Evolutionary conservation across 352 stramenopile species (phyloP).

Genomic region (Pythium dissimile): DNA sequence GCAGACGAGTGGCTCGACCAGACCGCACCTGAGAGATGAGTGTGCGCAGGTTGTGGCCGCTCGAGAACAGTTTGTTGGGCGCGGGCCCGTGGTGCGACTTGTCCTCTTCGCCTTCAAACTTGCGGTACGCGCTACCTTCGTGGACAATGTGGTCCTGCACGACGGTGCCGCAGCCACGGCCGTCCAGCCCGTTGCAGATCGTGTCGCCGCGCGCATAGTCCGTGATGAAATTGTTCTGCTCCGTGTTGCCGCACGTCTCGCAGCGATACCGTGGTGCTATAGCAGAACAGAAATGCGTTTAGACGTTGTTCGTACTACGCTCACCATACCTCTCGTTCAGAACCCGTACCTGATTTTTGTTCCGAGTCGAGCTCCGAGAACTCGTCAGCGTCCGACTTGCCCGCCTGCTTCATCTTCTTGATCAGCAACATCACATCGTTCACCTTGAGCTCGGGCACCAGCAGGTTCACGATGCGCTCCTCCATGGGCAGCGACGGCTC

Average conservation of each 20-base stretch:
- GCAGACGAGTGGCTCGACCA: background rate
- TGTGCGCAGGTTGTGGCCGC: constrained; percentile 94
- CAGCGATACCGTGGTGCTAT: constrained; percentile 76
- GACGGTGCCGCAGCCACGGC: constrained; percentile 91
- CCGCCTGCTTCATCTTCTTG: constrained; percentile 87
- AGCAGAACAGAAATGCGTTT: background rate
- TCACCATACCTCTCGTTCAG: background rate
- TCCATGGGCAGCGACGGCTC: constrained; percentile 79
- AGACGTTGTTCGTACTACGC: background rate
- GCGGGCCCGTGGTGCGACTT: constrained; percentile 95
- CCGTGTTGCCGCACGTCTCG: constrained; percentile 84
- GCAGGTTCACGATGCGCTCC: constrained; percentile 83
- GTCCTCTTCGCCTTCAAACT: constrained; percentile 97
- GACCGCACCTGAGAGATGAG: constrained; percentile 83
- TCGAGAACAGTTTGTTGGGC: constrained; percentile 94
- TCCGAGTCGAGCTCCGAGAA: constrained; percentile 84
- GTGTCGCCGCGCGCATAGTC: constrained; percentile 87
- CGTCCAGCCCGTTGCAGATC: constrained; percentile 84
- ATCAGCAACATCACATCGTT: constrained; percentile 87
- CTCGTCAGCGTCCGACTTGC: constrained; percentile 86
- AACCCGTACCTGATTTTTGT: constrained; percentile 69
- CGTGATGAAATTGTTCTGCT: constrained; percentile 90
- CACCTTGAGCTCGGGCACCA: constrained; percentile 83
- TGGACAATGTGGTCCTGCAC: constrained; percentile 95
- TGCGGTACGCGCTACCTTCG: constrained; percentile 94